phyloP scores from a whole-genome alignment of 352 stramenopile species.

The Chrysophaeum taylorii region DNA sequence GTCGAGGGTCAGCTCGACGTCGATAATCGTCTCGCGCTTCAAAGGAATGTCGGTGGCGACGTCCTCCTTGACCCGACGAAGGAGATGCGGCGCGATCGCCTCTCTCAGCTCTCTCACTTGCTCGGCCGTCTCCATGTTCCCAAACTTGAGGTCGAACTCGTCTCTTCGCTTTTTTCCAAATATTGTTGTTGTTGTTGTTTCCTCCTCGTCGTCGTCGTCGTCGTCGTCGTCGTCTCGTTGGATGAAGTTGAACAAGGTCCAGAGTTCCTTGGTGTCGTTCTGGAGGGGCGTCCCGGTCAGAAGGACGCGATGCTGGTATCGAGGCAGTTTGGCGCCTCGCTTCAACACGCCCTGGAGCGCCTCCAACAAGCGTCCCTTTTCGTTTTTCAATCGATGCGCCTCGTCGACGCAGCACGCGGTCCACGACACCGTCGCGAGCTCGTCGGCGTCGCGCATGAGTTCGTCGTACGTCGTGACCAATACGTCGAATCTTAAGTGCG shows the following conservation, averaged over 20 bases:
- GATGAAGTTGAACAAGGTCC: slow-evolving; percentile 99
- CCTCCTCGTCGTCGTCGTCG: too few species aligned
- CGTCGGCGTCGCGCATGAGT: slow-evolving; percentile 80
- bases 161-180: too few species aligned
- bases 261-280: slow-evolving; percentile 92
- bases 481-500: slow-evolving; percentile 91
- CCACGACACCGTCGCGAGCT: slow-evolving; percentile 91
- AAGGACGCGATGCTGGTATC: slow-evolving; percentile 77
- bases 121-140: slow-evolving; percentile 87
- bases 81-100: slow-evolving; percentile 93
- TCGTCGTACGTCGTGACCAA: slow-evolving; percentile 99
- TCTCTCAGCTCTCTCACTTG: slow-evolving; percentile 91
- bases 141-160: slow-evolving; percentile 91
- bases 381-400: slow-evolving; percentile 96
- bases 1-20: slow-evolving; percentile 98
- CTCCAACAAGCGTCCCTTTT: slow-evolving; percentile 84
- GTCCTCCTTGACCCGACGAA: slow-evolving; percentile 98
- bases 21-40: slow-evolving; percentile 98
- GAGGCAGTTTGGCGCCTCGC: slow-evolving; percentile 55
- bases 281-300: slow-evolving; percentile 97
- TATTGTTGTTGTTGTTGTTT: too few species aligned
- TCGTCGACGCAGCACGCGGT: slow-evolving; percentile 95
- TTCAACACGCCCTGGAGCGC: slow-evolving; percentile 61
- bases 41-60: slow-evolving; percentile 96
- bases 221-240: slow-evolving; percentile 84